Evolutionary conservation across 2,329 filamentous ascomycete species (phyloP), one percentile per base, ranked within the genome.

Genomic region (Botrytis cinerea): DNA sequence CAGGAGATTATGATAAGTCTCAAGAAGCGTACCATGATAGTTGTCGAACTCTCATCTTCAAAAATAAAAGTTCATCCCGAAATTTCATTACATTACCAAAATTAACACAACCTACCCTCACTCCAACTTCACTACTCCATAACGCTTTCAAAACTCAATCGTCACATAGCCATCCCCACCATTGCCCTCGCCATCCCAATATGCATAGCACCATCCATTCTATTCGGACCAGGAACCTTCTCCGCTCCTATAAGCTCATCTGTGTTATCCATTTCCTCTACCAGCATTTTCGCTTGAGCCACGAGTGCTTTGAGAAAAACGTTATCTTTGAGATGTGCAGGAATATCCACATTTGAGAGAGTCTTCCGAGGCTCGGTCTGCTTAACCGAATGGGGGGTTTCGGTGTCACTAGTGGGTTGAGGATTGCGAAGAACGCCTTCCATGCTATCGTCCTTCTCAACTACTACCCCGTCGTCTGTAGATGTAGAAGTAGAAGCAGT

Each of bases 211-310:
- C 60, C 60, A 5, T 14, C 60, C 38, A 43, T 28, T 1, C 7
- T 12, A 43, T 6, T n/a, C 38, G 38, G 25, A n/a, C 14, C 25
- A 7, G 25, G 60, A 43, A 28, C 60, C 22, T 62, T 62, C 38
- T 62, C 38, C 12, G 14, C 60, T 1, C 25, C 60, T 14, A 62
- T 40, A 4, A 62, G 38, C 32, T 74, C 75, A 28, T 75, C 73
- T 10, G 74, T 76, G 61, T 72, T 78, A 62, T 79, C 78, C 78
- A 79, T 80, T 67, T 79, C 78, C 35, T 79, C 76, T 7, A 79
- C 51, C 5, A 79, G 68, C 43, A 74, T 76, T 60, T 74, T 73
- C 14, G 76, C 72, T 40, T 79, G 76, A 2, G n/a, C 64, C 22
- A 45, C 62, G 8, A 80, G 32, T 2, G 77, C 76, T 51, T 76